Evolutionary conservation across 352 stramenopile genomes (phyloP).

Genomic region (Pythium graminicola): DNA sequence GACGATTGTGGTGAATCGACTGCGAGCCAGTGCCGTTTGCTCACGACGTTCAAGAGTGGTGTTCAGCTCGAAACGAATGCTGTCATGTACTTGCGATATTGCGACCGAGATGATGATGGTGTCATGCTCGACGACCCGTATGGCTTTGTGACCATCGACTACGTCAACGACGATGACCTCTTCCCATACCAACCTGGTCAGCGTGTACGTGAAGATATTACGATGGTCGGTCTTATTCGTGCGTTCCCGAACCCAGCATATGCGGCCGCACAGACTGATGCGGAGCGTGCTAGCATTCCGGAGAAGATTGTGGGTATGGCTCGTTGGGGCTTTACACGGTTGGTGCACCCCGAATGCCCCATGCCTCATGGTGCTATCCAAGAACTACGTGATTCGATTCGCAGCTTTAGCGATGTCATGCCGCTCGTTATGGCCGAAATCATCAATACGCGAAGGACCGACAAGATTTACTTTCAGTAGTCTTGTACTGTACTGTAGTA

Average conservation of each 20-base stretch:
- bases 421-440: background rate
- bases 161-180: conserved; percentile 27
- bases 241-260: conserved; percentile 13
- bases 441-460: conserved; percentile 5
- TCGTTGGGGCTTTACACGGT: conserved; percentile 5
- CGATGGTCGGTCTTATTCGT: conserved; percentile 9
- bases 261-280: background rate
- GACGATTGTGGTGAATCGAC: conserved; percentile 19
- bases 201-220: conserved; percentile 20
- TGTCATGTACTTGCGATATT: conserved; percentile 20
- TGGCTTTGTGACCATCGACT: conserved; percentile 18
- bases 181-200: conserved; percentile 19
- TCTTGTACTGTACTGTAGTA: too few species aligned
- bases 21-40: conserved; percentile 11
- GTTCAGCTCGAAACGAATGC: conserved; percentile 18
- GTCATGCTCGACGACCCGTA: conserved; percentile 20
- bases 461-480: conserved; percentile 15
- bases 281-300: background rate
- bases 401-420: conserved; percentile 12
- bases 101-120: conserved; percentile 17
- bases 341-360: conserved; percentile 11
- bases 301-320: conserved; percentile 15
- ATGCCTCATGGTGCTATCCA: conserved; percentile 8
- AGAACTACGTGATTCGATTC: conserved; percentile 10
- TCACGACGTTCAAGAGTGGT: conserved; percentile 17